A percentile compares a stretch with the other conserved stretches of the same genome.
Conservation (phyloP, 805 yeast species). For the Yarrowia phangngaensis region DNA sequence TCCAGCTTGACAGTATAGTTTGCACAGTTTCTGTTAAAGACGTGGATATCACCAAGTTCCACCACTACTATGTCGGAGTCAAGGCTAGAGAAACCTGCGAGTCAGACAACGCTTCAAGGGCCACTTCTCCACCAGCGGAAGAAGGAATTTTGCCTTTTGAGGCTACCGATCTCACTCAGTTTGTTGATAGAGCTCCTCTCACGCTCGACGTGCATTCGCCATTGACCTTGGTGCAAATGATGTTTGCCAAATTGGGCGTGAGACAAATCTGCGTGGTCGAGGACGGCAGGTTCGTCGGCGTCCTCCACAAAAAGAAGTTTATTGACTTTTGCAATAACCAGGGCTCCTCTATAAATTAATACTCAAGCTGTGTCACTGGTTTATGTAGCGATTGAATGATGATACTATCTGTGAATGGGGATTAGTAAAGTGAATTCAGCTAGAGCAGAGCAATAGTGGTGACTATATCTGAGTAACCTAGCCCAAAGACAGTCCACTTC, state of each 20-base stretch:
- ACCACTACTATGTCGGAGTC: slow-evolving; percentile 9
- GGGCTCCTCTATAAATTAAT: background rate
- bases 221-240: slow-evolving; percentile 48
- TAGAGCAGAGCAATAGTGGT: too few relatives aligned
- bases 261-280: slow-evolving; percentile 47
- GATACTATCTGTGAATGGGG: too few relatives aligned
- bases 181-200: slow-evolving; percentile 48
- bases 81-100: slow-evolving; percentile 15
- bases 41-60: slow-evolving; percentile 18
- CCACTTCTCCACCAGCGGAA: slow-evolving; percentile 1
- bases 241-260: slow-evolving; percentile 52
- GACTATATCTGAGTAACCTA: too few relatives aligned
- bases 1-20: slow-evolving; percentile 5
- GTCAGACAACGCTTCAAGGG: background rate
- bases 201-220: slow-evolving; percentile 49
- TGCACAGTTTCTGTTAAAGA: slow-evolving; percentile 23
- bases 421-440: too few relatives aligned
- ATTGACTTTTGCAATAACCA: slow-evolving; percentile 44
- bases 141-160: slow-evolving; percentile 26
- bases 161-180: slow-evolving; percentile 44
- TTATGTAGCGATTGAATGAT: background rate
- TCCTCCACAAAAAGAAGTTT: slow-evolving; percentile 52
- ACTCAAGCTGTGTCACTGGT: too few relatives aligned
- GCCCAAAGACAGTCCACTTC: too few relatives aligned
- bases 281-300: slow-evolving; percentile 49